Conservation (phyloP, 345 rosid species). For the Brassica incana region DNA sequence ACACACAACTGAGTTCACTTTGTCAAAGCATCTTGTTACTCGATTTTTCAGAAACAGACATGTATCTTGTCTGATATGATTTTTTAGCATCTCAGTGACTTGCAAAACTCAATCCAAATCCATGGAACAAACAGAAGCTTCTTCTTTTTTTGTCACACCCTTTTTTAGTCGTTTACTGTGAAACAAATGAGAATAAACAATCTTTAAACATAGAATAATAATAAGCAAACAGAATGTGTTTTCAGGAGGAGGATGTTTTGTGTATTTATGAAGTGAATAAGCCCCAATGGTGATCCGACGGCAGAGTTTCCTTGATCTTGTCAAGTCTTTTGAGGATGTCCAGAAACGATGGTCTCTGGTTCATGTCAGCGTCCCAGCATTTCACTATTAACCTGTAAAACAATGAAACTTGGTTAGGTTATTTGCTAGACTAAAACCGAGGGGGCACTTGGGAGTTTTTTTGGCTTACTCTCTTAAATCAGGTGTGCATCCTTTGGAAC, state of each 20-base stretch:
- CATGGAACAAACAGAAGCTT: neutral
- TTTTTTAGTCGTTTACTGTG: slow-evolving; percentile 5
- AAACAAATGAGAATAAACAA: slow-evolving; percentile 21
- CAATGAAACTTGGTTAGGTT: slow-evolving; percentile 5
- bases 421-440: neutral
- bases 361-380: slow-evolving; percentile 93
- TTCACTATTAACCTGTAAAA: slow-evolving; percentile 61
- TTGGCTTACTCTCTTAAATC: slow-evolving; percentile 82
- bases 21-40: slow-evolving; percentile 10
- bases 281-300: slow-evolving; percentile 79
- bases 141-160: neutral
- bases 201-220: slow-evolving; percentile 28
- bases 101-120: slow-evolving; percentile 8
- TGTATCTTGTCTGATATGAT: neutral
- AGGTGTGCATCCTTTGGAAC: slow-evolving; percentile 67
- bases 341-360: slow-evolving; percentile 81
- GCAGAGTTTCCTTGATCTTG: slow-evolving; percentile 71
- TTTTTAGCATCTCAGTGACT: neutral
- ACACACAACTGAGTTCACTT: neutral
- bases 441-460: neutral
- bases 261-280: slow-evolving; percentile 61
- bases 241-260: neutral
- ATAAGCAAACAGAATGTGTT: slow-evolving; percentile 21
- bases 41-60: neutral
- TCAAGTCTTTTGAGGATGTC: slow-evolving; percentile 92